A percentile compares a stretch with the other conserved stretches of the same genome.
These are phyloP conservation scores for Paraphoma chrysanthemicola DNA, from an alignment of 2,329 filamentous ascomycete species.

Conservation along the genomic window DNA sequence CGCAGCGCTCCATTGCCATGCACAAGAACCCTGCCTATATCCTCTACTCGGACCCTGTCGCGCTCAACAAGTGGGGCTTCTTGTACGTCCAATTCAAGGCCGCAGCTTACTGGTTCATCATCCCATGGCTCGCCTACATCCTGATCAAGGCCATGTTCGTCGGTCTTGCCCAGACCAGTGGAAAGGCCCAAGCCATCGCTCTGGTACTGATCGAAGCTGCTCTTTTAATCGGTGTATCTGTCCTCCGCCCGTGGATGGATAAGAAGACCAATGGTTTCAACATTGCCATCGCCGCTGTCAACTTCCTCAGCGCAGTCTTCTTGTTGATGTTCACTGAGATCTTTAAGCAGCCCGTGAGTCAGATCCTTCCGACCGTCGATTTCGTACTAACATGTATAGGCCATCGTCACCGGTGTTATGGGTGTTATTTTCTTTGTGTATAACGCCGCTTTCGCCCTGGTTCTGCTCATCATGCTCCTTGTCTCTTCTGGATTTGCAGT, in stretches of 20 bases:
- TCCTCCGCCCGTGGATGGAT: constrained; percentile 96
- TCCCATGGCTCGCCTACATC: constrained; percentile 78
- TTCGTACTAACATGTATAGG: constrained; percentile 49
- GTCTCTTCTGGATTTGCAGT: constrained; percentile 80
- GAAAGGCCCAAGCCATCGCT: constrained; percentile 78
- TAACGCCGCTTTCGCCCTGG: constrained; percentile 82
- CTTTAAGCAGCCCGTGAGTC: constrained; percentile 77
- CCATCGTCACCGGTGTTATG: constrained; percentile 83
- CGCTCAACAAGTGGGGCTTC: constrained; percentile 97
- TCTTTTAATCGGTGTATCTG: constrained; percentile 77
- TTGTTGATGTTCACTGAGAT: constrained; percentile 86
- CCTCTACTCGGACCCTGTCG: constrained; percentile 91
- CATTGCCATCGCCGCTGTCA: constrained; percentile 87
- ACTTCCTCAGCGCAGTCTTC: constrained; percentile 91
- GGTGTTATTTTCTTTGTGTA: constrained; percentile 88
- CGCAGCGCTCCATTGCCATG: constrained; percentile 85
- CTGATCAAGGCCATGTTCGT: constrained; percentile 89
- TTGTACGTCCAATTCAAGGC: constrained; percentile 97
- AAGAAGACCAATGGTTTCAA: constrained; percentile 98
- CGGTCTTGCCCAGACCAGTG: constrained; percentile 75
- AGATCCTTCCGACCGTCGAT: not conserved
- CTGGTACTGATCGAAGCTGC: constrained; percentile 82
- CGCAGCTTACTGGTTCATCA: constrained; percentile 93
- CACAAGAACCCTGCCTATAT: constrained; percentile 98
- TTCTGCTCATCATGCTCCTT: constrained; percentile 83